A percentile compares a stretch with the other conserved stretches of the same genome.
phyloP scores from a whole-genome alignment of 768 basidiomycete species.

The Phanerochaete sordida region DNA sequence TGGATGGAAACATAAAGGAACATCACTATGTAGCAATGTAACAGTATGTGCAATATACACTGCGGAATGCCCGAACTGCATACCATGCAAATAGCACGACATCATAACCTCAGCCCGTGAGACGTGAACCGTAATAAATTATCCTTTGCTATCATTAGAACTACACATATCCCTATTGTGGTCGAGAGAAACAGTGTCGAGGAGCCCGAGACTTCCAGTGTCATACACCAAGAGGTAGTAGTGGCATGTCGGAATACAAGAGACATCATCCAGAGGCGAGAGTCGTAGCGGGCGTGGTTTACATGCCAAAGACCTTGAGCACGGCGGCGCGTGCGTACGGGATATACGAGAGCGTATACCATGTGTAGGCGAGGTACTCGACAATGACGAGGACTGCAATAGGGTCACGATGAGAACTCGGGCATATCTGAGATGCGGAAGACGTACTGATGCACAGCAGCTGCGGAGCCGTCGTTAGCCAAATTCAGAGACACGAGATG shows the following conservation, averaged over 20 bases:
- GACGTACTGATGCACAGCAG: slow-evolving; percentile 65
- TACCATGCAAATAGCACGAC: no score
- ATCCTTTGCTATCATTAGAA: neutral
- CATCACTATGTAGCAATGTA: neutral
- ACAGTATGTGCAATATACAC: neutral
- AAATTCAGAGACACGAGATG: neutral
- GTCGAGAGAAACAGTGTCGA: neutral
- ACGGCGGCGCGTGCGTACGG: slow-evolving; percentile 84
- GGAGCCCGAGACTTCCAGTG: neutral
- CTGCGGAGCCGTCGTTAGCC: slow-evolving; percentile 30
- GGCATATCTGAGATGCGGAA: neutral
- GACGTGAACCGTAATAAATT: neutral
- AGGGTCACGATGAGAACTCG: neutral
- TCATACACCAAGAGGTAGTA: neutral
- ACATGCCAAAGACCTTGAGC: slow-evolving; percentile 56
- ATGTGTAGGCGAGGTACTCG: slow-evolving; percentile 88
- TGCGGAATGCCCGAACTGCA: neutral
- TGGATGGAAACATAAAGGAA: neutral
- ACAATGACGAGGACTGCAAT: slow-evolving; percentile 88
- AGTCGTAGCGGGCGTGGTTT: neutral
- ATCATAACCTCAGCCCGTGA: no score
- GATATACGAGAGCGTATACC: slow-evolving; percentile 87
- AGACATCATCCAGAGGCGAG: neutral
- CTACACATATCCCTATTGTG: neutral
- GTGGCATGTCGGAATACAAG: neutral